Evolutionary conservation across 2,329 filamentous ascomycete species (phyloP), one percentile per base, ranked within the genome.

Genomic region (Pestalotiopsis sp.): DNA sequence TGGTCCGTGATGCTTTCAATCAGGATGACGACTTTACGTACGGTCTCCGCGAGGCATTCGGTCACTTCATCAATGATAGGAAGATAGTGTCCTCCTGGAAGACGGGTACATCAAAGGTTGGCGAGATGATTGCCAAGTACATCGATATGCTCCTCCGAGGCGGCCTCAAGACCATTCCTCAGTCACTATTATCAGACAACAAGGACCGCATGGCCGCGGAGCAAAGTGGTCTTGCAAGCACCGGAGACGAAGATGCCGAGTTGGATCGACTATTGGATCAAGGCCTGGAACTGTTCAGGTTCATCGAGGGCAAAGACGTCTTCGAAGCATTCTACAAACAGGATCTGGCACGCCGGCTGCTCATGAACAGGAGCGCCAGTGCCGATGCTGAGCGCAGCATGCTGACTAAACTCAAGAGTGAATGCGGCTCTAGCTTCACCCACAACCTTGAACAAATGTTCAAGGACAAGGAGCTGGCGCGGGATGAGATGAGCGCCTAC

Each of bases 241-340:
- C 92, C 2, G 91, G 90, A 39, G 95, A 98, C 74, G 95, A 99
- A 78, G 95, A 98, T 78, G 91, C 92, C 0, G 94, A 98, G 79
- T 88, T 99, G 69, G 94, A 97, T 76, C 90, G 92, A 49, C 96
- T 98, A 78, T 86, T 99, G 12, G 95, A 99, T 74, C 93, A 97
- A 76, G 95, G 93, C 0, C 85, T 99, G 2, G 95, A 98, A 79
- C 85, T 99, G 4, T 99, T 99, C 86, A 90, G 97, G 4, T 98
- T 98, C 79, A 93, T 99, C 41, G 92, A 98, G 77, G 96, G 96
- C 72, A 99, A 99, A 79, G 95, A 97, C 67, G 93, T 98, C 0
- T 99, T 99, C 71, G 96, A 99, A 79, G 95, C 96, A 1, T 99
- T 99, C 78, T 99, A 99, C 87, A 99, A 99, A 84, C 97, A 96